A percentile compares a stretch with the other conserved stretches of the same genome.
Evolutionary conservation across 2,329 filamentous ascomycete species (phyloP).

Genomic region (Colletotrichum tropicicola): DNA sequence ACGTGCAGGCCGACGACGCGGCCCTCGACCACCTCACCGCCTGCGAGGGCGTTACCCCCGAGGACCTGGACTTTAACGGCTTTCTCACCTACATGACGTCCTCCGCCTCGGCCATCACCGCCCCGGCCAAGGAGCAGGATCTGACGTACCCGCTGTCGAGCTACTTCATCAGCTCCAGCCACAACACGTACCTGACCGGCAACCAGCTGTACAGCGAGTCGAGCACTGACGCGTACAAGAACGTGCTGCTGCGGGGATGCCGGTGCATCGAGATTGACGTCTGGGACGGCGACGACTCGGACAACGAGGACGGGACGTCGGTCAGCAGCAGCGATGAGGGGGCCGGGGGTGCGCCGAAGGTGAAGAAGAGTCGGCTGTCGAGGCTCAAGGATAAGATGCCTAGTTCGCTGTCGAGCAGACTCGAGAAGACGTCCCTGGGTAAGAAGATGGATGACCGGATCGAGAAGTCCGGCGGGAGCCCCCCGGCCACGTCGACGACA

Average conservation of each 20-base stretch:
- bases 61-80: constrained; percentile 53
- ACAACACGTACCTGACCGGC: constrained; percentile 93
- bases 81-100: constrained; percentile 68
- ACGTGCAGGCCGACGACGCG: constrained; percentile 51
- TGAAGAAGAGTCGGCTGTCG: constrained; percentile 60
- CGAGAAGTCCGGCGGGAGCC: constrained; percentile 28
- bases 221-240: constrained; percentile 88
- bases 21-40: constrained; percentile 11
- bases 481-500: not conserved
- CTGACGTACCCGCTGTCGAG: constrained; percentile 84
- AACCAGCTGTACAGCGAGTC: constrained; percentile 89
- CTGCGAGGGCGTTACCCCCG: constrained; percentile 37
- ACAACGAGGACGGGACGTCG: constrained; percentile 68
- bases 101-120: constrained; percentile 50
- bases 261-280: constrained; percentile 95
- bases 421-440: constrained; percentile 58
- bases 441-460: constrained; percentile 49
- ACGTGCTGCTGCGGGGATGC: constrained; percentile 83
- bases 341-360: constrained; percentile 6
- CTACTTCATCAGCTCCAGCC: constrained; percentile 94
- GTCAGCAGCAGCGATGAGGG: constrained; percentile 60
- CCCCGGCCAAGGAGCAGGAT: constrained; percentile 52
- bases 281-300: constrained; percentile 87
- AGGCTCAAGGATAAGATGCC: constrained; percentile 69
- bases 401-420: constrained; percentile 50